These are phyloP conservation scores for Prunus campanulata DNA, from an alignment of 306 rosid genomes.

Conservation along the genomic window DNA sequence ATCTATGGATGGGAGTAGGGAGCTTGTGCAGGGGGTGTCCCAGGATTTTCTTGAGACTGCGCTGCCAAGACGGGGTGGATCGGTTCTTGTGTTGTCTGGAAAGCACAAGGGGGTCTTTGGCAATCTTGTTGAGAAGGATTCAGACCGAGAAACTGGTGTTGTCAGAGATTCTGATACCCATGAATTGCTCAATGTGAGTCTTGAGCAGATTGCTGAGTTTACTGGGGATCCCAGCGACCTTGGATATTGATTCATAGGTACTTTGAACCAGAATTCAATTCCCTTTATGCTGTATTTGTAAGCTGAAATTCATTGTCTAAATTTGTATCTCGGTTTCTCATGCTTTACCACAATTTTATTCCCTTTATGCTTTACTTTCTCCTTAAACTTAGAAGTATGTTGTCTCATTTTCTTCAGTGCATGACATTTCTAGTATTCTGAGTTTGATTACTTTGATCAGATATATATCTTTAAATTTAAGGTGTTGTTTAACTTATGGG, in stretches of 20 bases:
- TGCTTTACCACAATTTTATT: background rate
- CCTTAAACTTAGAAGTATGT: background rate
- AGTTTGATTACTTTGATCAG: background rate
- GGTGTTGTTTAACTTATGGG: background rate
- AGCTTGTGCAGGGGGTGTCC: constrained; percentile 78
- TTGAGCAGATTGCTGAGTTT: constrained; percentile 82
- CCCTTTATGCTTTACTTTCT: background rate
- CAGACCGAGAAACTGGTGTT: constrained; percentile 54
- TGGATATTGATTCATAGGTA: constrained; percentile 55
- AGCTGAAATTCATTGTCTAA: background rate
- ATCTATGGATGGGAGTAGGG: constrained; percentile 71
- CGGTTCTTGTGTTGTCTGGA: constrained; percentile 71
- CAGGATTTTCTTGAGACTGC: constrained; percentile 77
- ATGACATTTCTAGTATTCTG: background rate
- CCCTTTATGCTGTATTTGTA: background rate
- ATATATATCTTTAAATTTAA: background rate
- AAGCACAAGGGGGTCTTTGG: constrained; percentile 80
- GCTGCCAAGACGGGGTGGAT: constrained; percentile 70
- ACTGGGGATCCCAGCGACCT: constrained; percentile 76
- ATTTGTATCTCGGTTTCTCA: background rate
- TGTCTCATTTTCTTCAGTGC: background rate
- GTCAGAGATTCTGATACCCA: constrained; percentile 80
- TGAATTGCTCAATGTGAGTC: constrained; percentile 50
- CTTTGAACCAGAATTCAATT: background rate
- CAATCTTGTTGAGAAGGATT: constrained; percentile 73